Conservation (phyloP, 1,284 basidiomycete genomes). For the Sanghuangporus sanghuang region DNA sequence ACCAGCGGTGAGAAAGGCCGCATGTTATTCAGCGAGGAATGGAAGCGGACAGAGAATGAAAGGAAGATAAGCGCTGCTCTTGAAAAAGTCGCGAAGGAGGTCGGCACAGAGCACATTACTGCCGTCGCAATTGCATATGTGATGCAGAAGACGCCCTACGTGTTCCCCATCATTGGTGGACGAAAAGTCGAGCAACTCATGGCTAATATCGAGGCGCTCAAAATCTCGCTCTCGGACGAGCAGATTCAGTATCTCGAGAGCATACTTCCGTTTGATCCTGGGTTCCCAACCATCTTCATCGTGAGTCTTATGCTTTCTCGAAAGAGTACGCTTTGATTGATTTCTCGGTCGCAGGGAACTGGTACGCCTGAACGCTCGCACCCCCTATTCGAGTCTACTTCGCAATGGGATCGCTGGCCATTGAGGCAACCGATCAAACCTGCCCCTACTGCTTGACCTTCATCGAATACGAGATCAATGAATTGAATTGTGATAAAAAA, state of each 20-base stretch:
- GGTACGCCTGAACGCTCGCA: neutral
- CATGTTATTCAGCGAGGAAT: slow-evolving; percentile 25
- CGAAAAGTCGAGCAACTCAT: slow-evolving; percentile 26
- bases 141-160: slow-evolving; percentile 42
- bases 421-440: neutral
- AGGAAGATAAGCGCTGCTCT: slow-evolving; percentile 37
- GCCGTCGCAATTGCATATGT: slow-evolving; percentile 43
- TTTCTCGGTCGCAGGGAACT: neutral
- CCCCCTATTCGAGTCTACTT: neutral
- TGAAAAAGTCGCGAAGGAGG: slow-evolving; percentile 41
- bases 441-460: neutral
- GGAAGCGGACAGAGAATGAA: slow-evolving; percentile 38
- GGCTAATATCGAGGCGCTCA: slow-evolving; percentile 25
- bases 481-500: too few species aligned
- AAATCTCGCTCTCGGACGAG: slow-evolving; percentile 22
- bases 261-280: slow-evolving; percentile 35
- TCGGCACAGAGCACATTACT: slow-evolving; percentile 19
- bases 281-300: slow-evolving; percentile 37
- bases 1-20: slow-evolving; percentile 40
- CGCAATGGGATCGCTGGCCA: slow-evolving; percentile 7
- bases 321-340: neutral
- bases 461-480: too few species aligned
- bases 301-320: slow-evolving; percentile 29
- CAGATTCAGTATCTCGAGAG: slow-evolving; percentile 21
- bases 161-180: slow-evolving; percentile 47